Percentiles rank a stretch among this genome's conserved stretches.
Conservation (phyloP, 257 asterid species). For the Solanum chilense region DNA sequence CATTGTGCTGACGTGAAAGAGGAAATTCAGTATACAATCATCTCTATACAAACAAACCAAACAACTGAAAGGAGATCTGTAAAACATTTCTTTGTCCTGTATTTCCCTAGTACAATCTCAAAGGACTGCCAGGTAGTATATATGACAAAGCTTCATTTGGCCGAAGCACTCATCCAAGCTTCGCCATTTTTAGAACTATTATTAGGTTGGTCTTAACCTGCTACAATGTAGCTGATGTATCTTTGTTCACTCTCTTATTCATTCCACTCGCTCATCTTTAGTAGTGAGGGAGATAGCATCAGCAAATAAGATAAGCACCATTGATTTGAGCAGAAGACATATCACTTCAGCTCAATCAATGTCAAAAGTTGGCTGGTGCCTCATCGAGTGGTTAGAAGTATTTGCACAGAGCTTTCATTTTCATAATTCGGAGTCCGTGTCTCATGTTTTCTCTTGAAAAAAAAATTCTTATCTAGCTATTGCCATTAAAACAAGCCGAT, state of each 20-base stretch:
- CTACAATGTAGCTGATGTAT: background rate
- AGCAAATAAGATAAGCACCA: background rate
- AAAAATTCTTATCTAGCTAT: background rate
- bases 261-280: background rate
- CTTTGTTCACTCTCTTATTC: background rate
- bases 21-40: background rate
- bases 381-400: background rate
- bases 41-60: background rate
- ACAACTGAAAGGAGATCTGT: background rate
- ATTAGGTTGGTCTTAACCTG: background rate
- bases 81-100: background rate
- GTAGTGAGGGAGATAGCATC: background rate
- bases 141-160: background rate
- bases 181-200: background rate
- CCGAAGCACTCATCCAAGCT: background rate
- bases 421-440: background rate
- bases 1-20: background rate
- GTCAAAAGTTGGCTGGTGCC: background rate
- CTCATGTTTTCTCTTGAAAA: background rate
- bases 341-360: background rate
- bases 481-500: background rate
- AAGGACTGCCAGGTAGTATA: background rate
- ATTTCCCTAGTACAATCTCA: background rate
- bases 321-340: background rate
- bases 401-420: background rate